Conservation (phyloP, 2,329 filamentous ascomycete species). For the Fusarium subglutinans region DNA sequence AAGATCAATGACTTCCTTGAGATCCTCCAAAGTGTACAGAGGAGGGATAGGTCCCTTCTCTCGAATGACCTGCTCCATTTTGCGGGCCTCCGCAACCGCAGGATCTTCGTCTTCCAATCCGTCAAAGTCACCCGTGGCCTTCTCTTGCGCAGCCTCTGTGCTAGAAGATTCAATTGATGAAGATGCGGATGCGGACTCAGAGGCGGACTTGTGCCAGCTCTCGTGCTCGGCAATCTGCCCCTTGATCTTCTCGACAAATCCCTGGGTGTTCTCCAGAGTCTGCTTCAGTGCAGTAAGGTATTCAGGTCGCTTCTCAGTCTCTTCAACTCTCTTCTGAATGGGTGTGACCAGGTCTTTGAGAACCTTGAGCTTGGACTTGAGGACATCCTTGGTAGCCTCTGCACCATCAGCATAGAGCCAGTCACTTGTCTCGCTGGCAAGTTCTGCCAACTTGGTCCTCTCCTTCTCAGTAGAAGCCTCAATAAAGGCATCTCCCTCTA, state of each 20-base stretch:
- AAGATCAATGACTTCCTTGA: constrained; percentile 70
- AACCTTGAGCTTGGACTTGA: constrained; percentile 79
- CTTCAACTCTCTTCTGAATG: constrained; percentile 77
- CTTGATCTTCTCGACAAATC: constrained; percentile 76
- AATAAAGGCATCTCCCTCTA: constrained; percentile 80
- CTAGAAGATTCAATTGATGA: constrained; percentile 53
- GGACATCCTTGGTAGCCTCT: constrained; percentile 76
- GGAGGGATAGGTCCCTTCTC: constrained; percentile 67
- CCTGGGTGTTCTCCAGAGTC: constrained; percentile 74
- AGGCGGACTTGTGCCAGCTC: constrained; percentile 64
- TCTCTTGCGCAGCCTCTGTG: constrained; percentile 56
- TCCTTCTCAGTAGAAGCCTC: constrained; percentile 75
- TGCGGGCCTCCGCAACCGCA: constrained; percentile 50
- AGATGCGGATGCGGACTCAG: constrained; percentile 60
- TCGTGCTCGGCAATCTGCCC: constrained; percentile 76
- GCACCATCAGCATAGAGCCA: constrained; percentile 91
- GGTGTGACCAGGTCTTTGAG: constrained; percentile 82
- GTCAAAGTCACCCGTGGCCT: constrained; percentile 68
- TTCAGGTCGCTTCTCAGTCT: constrained; percentile 75
- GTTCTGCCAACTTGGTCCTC: constrained; percentile 72
- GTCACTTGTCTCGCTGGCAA: constrained; percentile 76
- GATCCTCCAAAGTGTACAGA: constrained; percentile 77
- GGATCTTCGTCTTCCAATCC: constrained; percentile 79
- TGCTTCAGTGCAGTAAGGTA: constrained; percentile 74
- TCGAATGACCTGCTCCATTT: constrained; percentile 55